Evolutionary conservation across 768 basidiomycete species (phyloP).

Genomic region (Hebeloma cylindrosporum): DNA sequence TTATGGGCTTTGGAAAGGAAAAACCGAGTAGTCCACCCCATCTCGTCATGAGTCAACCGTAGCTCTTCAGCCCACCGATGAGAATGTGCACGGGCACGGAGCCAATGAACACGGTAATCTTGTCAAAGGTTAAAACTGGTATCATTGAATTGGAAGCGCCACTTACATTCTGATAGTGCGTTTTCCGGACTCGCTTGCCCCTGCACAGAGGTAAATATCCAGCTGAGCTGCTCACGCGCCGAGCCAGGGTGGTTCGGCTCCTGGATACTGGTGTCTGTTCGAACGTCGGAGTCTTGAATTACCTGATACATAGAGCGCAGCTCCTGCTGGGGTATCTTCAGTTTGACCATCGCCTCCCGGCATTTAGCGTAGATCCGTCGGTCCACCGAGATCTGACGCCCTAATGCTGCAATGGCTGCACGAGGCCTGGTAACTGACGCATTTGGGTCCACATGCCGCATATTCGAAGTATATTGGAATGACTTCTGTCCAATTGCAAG

Average conservation of each 20-base stretch:
- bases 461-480: neutral
- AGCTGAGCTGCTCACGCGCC: neutral
- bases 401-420: neutral
- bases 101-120: constrained; percentile 13
- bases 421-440: neutral
- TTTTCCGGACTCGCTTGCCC: neutral
- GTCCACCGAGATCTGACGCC: neutral
- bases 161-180: neutral
- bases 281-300: no score
- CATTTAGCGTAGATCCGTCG: neutral
- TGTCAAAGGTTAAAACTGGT: neutral
- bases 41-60: constrained; percentile 3
- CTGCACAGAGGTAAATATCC: neutral
- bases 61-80: constrained; percentile 10
- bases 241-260: neutral
- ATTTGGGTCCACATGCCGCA: neutral
- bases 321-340: neutral
- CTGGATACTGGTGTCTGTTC: no score
- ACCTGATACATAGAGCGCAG: no score
- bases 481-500: neutral
- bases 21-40: constrained; percentile 16
- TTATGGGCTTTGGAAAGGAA: no score
- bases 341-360: neutral
- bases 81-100: constrained; percentile 9
- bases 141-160: neutral